phyloP scores from a whole-genome alignment of 2,329 filamentous ascomycete genomes.

The Cytospora chrysosperma region DNA sequence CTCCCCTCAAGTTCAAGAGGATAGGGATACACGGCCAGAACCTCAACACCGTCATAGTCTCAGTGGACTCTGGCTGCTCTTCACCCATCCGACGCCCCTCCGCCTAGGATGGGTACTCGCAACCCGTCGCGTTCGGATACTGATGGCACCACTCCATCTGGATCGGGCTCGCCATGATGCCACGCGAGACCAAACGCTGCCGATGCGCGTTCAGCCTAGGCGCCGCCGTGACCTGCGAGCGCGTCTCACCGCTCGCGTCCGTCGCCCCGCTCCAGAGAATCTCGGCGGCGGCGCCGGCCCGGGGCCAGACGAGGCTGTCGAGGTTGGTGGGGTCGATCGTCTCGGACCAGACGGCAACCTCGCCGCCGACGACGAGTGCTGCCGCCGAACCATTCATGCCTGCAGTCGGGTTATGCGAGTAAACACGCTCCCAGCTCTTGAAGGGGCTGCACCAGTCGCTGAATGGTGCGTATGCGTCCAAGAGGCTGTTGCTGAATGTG shows the following conservation, averaged over 20 bases:
- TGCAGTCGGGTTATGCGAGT: slow-evolving; percentile 72
- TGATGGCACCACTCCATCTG: slow-evolving; percentile 74
- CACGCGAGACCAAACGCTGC: slow-evolving; percentile 69
- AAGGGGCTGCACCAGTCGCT: slow-evolving; percentile 76
- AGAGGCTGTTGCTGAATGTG: slow-evolving; percentile 60
- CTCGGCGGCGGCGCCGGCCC: slow-evolving; percentile 71
- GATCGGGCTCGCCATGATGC: slow-evolving; percentile 62
- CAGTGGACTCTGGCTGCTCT: not conserved
- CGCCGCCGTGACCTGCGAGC: slow-evolving; percentile 68
- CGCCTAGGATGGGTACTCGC: slow-evolving; percentile 32
- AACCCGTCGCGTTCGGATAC: slow-evolving; percentile 51
- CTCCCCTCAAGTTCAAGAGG: not conserved
- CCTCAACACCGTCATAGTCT: not conserved
- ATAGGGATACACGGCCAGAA: not conserved
- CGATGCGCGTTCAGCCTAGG: slow-evolving; percentile 73
- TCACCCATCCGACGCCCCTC: not conserved
- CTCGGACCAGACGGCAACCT: slow-evolving; percentile 80
- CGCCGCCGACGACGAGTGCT: slow-evolving; percentile 74
- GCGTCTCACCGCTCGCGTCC: slow-evolving; percentile 65
- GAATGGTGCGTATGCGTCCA: slow-evolving; percentile 61
- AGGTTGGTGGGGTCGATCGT: slow-evolving; percentile 73
- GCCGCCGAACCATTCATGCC: slow-evolving; percentile 61
- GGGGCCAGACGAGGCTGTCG: slow-evolving; percentile 76
- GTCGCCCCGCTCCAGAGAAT: slow-evolving; percentile 75
- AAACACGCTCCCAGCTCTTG: slow-evolving; percentile 81